Base-by-base conservation (phyloP, 2,329 filamentous ascomycete genomes). In the Aspergillus vadensis region DNA sequence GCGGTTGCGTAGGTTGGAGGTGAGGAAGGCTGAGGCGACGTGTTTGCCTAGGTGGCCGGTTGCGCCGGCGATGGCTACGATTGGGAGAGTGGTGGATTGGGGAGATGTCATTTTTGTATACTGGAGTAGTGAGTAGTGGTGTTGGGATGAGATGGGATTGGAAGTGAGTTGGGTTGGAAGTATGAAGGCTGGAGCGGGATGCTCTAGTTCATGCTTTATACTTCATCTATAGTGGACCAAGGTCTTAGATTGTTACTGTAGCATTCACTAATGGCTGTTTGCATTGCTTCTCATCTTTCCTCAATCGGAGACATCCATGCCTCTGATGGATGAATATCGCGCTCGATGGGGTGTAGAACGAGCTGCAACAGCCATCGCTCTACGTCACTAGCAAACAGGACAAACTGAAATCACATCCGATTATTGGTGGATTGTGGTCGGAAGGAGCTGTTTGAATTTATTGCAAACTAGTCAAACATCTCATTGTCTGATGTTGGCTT, bases 11-110 rank as follows among this genome's bases (percentile, higher is more conserved):
- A 71, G 63, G 21, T 59, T 54, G 1, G 57, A 41, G 32, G 67
- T 66, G 14, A 72, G 63, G 53, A 73, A 67, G 21, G 69, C 67
- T 5, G 63, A 52, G 1, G 63, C 63, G 27, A 73, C 51, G 47
- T 70, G 63, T 9, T 66, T 63, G 21, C 67, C 68, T n/a, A 70
- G 58, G 43, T 70, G 61, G 23, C 69, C 69, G n/a, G 69, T 69
- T 9, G 67, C 67, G n/a, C 70, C 69, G 9, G 67, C 69, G 19
- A 72, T 68, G 12, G 69, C 69, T 49, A 72, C 57, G 12, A 61
- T 51, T 43, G 64, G 63, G 14, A 53, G 36, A 17, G 47, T 21
- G 27, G 39, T 21, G 10, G 27, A 4, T 15, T 36, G 32, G 12
- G 32, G 32, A 15, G 51, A 53, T 58, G 47, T 9, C 47, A 50